These are phyloP conservation scores for Pseudodiploospora longispora DNA, from an alignment of 2,329 filamentous ascomycete genomes.

Conservation along the genomic window DNA sequence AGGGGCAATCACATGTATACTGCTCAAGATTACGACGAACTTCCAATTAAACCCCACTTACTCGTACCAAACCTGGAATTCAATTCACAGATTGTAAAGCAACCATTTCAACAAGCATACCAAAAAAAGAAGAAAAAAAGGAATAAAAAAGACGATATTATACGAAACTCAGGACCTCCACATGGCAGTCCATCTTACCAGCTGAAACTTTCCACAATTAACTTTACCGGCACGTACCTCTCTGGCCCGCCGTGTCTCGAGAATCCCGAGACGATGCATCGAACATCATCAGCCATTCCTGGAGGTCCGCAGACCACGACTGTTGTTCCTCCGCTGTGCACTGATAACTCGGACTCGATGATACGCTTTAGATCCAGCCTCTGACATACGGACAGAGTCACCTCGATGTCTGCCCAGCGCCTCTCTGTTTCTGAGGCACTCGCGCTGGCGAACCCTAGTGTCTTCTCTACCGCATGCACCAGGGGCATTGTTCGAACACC, in stretches of 20 bases:
- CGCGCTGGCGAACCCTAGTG: constrained; percentile 9
- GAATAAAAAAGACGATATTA: constrained; percentile 7
- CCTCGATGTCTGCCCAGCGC: constrained; percentile 12
- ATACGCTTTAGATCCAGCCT: constrained; percentile 11
- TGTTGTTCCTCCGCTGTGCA: constrained; percentile 10
- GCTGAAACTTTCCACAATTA: constrained; percentile 10
- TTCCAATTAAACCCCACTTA: too few relatives aligned
- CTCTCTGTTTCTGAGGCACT: constrained; percentile 3
- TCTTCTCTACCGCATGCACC: constrained; percentile 13
- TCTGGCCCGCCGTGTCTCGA: constrained; percentile 3
- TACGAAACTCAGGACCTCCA: constrained; percentile 7
- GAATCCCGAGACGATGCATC: constrained; percentile 9
- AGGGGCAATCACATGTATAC: too few relatives aligned
- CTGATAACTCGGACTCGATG: constrained; percentile 10
- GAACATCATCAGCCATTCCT: constrained; percentile 15
- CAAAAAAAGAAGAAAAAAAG: background rate
- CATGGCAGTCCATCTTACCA: constrained; percentile 5
- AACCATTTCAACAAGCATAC: background rate
- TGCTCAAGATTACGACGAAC: too few relatives aligned
- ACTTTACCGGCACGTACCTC: constrained; percentile 9
- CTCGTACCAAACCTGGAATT: too few relatives aligned
- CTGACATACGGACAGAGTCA: constrained; percentile 13
- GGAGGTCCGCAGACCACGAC: constrained; percentile 17
- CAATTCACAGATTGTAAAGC: background rate
- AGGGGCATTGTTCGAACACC: constrained; percentile 13